Evolutionary conservation across 345 rosid genomes (phyloP), one percentile per base, ranked within the genome.

Genomic region (Rhodamnia argentea): DNA sequence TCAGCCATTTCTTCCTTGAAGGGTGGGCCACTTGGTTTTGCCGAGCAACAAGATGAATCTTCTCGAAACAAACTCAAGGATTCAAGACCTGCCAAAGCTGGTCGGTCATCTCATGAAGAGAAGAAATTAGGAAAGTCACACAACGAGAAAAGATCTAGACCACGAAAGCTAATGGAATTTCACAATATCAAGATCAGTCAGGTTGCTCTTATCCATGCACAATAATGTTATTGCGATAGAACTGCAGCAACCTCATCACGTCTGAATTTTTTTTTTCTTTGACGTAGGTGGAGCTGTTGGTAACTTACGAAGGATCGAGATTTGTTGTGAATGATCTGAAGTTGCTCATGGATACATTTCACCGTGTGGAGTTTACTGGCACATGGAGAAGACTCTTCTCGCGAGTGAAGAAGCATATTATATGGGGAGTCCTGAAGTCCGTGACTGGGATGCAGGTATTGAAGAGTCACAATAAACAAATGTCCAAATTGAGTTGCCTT

Each of bases 341-440:
- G 91, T 86, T 97, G 89, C 91, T 96, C 88, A 97, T 97, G 98
- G 99, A 97, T 92, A 95, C 99, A 37, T 96, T 94, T 90, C 96
- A 95, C 86, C 95, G 95, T 9, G 92, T 83, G 47, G 98, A 94
- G 92, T 95, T 97, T 88, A 94, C 95, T 82, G 99, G 99, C 84
- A 96, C 98, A 29, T 96, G 99, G 99, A 96, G 99, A 90, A 94
- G 95, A 88, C 92, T 97, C n/a, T 96, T 96, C 90, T 96, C 99
- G 54, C 94, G 99, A 84, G 99, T 97, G 58, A 97, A 97, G 93
- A 97, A 97, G 90, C 99, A 96, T 88, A 96, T 97, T 20, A 96
- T 96, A 70, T 97, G 99, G 99, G 99, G 99, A 83, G 98, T 97
- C 85, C 86, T 97, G 54, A 97, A 97, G 93, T 97, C 99, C 53